A percentile compares a stretch with the other conserved stretches of the same genome.
Evolutionary conservation across 768 basidiomycete genomes (phyloP).

Genomic region (Termitomyces sp.): DNA sequence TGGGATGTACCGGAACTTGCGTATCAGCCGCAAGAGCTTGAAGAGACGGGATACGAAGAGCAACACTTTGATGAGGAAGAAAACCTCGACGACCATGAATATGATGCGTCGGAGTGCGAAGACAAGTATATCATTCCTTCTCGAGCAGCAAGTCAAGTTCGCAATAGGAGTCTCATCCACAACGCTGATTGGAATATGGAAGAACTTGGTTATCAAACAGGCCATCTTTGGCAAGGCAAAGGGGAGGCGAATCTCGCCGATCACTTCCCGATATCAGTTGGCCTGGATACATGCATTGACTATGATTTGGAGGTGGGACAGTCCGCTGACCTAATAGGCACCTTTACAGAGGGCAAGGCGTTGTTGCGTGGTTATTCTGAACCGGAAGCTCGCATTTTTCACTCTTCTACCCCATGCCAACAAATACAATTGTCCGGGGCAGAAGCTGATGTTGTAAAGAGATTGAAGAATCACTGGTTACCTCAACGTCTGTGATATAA

Average conservation of each 20-base stretch:
- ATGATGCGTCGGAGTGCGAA: not conserved
- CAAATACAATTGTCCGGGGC: slow-evolving; percentile 30
- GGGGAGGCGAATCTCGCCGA: not conserved
- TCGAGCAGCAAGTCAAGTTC: not conserved
- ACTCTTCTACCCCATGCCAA: not conserved
- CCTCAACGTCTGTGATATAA: slow-evolving; percentile 44
- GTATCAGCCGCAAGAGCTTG: not conserved
- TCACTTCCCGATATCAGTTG: not conserved
- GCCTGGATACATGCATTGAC: slow-evolving; percentile 1
- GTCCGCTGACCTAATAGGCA: slow-evolving; percentile 8
- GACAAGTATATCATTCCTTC: not conserved
- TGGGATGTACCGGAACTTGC: slow-evolving; percentile 3
- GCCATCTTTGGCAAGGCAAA: not conserved
- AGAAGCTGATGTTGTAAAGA: slow-evolving; percentile 58
- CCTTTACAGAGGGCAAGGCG: slow-evolving; percentile 49
- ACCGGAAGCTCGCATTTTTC: slow-evolving; percentile 1
- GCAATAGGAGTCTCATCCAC: not conserved
- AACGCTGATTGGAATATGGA: not conserved
- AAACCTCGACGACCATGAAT: not conserved
- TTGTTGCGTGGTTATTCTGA: slow-evolving; percentile 37
- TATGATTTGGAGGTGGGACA: slow-evolving; percentile 1
- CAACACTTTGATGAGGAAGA: not conserved
- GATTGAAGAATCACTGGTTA: slow-evolving; percentile 58
- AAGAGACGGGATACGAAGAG: not conserved
- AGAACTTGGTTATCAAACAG: not conserved